These are phyloP conservation scores for Elaphomyces granulatus DNA, from an alignment of 495 filamentous ascomycete species.

Conservation along the genomic window DNA sequence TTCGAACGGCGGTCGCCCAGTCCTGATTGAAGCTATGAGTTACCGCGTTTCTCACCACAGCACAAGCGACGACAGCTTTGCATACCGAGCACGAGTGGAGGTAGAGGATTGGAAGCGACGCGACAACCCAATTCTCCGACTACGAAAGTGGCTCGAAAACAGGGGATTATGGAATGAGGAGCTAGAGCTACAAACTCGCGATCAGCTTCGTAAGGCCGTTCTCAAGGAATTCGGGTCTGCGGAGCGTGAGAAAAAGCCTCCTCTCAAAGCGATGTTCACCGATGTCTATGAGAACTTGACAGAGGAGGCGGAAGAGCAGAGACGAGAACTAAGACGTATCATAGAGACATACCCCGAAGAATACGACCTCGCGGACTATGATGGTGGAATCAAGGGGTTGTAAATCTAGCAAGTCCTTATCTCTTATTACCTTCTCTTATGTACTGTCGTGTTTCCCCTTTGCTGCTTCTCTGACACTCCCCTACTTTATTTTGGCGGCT, in stretches of 20 bases:
- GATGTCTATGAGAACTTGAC: constrained; percentile 83
- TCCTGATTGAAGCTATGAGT: constrained; percentile 92
- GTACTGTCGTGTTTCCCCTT: neutral
- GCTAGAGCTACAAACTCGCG: constrained; percentile 58
- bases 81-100: constrained; percentile 84
- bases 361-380: constrained; percentile 71
- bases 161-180: constrained; percentile 72
- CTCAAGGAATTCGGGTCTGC: constrained; percentile 74
- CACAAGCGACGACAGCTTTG: constrained; percentile 94
- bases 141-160: constrained; percentile 85
- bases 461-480: no score
- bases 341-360: constrained; percentile 82
- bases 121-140: constrained; percentile 82
- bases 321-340: constrained; percentile 58
- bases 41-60: constrained; percentile 97
- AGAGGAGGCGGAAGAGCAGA: constrained; percentile 66
- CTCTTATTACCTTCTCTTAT: neutral
- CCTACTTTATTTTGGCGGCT: no score
- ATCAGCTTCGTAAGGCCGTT: constrained; percentile 53
- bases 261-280: constrained; percentile 62
- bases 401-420: constrained; percentile 2
- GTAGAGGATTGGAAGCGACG: constrained; percentile 97
- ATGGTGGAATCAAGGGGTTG: constrained; percentile 60
- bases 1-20: constrained; percentile 58
- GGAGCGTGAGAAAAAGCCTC: constrained; percentile 80